A percentile compares a stretch with the other conserved stretches of the same genome.
These are phyloP conservation scores for Tillandsia fasciculata DNA, from an alignment of 176 grass and related monocot genomes.

Conservation along the genomic window DNA sequence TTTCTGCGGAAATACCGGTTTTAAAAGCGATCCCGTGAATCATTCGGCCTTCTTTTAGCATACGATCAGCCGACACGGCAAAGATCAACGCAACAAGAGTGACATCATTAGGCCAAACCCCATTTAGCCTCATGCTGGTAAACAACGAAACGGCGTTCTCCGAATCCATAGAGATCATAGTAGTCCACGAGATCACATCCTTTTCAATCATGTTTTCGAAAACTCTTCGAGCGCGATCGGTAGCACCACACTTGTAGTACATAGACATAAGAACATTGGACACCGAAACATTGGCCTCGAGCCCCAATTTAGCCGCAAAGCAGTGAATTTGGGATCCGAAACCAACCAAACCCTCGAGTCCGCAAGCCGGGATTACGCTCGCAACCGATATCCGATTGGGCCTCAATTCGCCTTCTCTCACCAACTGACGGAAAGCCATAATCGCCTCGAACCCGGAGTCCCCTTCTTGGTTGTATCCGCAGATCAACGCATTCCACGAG, in stretches of 20 bases:
- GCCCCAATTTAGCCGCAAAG: slow-evolving; percentile 50
- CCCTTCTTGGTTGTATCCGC: slow-evolving; percentile 51
- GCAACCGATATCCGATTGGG: slow-evolving; percentile 65
- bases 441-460: slow-evolving; percentile 38
- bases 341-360: slow-evolving; percentile 16
- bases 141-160: slow-evolving; percentile 38
- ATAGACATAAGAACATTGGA: slow-evolving; percentile 75
- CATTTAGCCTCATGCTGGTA: slow-evolving; percentile 45
- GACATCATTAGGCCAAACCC: slow-evolving; percentile 70
- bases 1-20: slow-evolving; percentile 31
- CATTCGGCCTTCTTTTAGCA: slow-evolving; percentile 45
- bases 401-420: slow-evolving; percentile 29
- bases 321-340: slow-evolving; percentile 65
- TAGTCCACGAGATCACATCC: slow-evolving; percentile 77
- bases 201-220: slow-evolving; percentile 41
- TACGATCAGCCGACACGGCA: slow-evolving; percentile 25
- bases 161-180: slow-evolving; percentile 62
- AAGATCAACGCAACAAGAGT: slow-evolving; percentile 70
- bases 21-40: slow-evolving; percentile 52
- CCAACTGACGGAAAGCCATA: slow-evolving; percentile 43
- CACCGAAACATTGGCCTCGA: slow-evolving; percentile 31
- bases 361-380: slow-evolving; percentile 50
- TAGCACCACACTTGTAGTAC: slow-evolving; percentile 53
- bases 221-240: slow-evolving; percentile 28
- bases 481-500: slow-evolving; percentile 76